Conservation (phyloP, 805 yeast genomes). For the Wickerhamomyces chambardii region DNA sequence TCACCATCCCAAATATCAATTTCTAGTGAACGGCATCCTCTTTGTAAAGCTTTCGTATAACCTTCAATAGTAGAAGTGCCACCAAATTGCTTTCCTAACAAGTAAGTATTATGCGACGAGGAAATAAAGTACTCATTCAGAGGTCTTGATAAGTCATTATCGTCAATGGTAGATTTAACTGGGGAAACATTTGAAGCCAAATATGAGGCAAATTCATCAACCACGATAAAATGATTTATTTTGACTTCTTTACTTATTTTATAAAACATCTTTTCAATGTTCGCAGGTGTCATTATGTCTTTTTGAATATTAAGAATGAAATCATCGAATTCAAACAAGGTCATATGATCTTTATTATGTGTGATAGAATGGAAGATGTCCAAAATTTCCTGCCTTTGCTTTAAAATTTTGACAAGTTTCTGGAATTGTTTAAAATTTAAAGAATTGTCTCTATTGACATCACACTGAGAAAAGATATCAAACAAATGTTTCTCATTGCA, state of each 20-base stretch:
- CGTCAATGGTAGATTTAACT: slow-evolving; percentile 4
- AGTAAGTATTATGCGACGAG: slow-evolving; percentile 91
- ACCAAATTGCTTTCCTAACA: slow-evolving; percentile 80
- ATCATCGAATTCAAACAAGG: slow-evolving; percentile 20
- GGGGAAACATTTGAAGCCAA: slow-evolving; percentile 20
- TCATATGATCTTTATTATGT: slow-evolving; percentile 13
- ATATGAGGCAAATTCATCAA: slow-evolving; percentile 18
- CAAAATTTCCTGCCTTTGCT: slow-evolving; percentile 53
- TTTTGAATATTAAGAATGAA: slow-evolving; percentile 42
- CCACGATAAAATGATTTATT: slow-evolving; percentile 13
- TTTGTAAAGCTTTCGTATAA: slow-evolving; percentile 74
- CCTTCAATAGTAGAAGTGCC: slow-evolving; percentile 88
- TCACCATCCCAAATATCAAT: slow-evolving; percentile 92
- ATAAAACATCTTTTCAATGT: slow-evolving; percentile 24
- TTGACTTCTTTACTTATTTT: slow-evolving; percentile 19
- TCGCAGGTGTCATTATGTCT: slow-evolving; percentile 26
- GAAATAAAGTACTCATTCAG: slow-evolving; percentile 82
- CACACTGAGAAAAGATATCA: slow-evolving; percentile 45
- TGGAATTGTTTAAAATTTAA: slow-evolving; percentile 71
- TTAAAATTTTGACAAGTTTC: slow-evolving; percentile 58
- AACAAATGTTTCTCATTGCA: slow-evolving; percentile 45
- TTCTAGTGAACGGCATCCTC: slow-evolving; percentile 94
- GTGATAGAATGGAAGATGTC: slow-evolving; percentile 35
- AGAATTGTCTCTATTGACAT: slow-evolving; percentile 35
- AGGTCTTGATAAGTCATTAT: slow-evolving; percentile 46